phyloP scores from a whole-genome alignment of 2,329 filamentous ascomycete species.

The Simplicillium aogashimaense region DNA sequence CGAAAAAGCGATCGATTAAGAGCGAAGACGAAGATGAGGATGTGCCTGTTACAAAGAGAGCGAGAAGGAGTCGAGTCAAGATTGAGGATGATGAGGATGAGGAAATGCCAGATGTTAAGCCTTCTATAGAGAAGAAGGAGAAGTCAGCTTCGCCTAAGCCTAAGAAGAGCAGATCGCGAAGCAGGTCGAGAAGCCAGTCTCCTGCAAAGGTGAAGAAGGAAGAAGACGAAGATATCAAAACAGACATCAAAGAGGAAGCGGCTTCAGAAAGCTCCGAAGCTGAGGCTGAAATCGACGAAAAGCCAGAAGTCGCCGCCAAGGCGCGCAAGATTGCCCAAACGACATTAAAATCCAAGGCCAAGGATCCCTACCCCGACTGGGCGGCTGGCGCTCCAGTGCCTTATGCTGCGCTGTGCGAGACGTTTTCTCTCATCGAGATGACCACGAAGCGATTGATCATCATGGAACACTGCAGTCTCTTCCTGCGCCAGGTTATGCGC shows the following conservation, averaged over 20 bases:
- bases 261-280: constrained; percentile 26
- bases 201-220: constrained; percentile 10
- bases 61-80: constrained; percentile 34
- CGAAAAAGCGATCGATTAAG: constrained; percentile 10
- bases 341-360: constrained; percentile 51
- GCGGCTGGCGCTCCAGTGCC: constrained; percentile 79
- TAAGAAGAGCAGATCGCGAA: constrained; percentile 11
- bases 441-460: constrained; percentile 88
- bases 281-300: constrained; percentile 44
- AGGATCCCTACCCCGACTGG: constrained; percentile 94
- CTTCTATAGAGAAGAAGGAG: constrained; percentile 20
- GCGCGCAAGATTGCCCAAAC: constrained; percentile 72
- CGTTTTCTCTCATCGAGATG: constrained; percentile 90
- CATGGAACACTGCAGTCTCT: constrained; percentile 77
- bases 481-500: constrained; percentile 87
- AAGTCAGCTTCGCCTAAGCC: constrained; percentile 8
- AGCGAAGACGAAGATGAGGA: constrained; percentile 43
- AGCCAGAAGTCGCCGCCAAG: constrained; percentile 63
- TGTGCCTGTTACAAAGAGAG: constrained; percentile 50
- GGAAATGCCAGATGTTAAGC: constrained; percentile 10
- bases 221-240: constrained; percentile 6
- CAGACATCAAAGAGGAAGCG: constrained; percentile 11
- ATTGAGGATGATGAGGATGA: constrained; percentile 44
- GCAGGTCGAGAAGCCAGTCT: constrained; percentile 2
- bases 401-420: constrained; percentile 88